Base-by-base conservation (phyloP, 2,329 filamentous ascomycete species). In the Gliomastix tumulicola region DNA sequence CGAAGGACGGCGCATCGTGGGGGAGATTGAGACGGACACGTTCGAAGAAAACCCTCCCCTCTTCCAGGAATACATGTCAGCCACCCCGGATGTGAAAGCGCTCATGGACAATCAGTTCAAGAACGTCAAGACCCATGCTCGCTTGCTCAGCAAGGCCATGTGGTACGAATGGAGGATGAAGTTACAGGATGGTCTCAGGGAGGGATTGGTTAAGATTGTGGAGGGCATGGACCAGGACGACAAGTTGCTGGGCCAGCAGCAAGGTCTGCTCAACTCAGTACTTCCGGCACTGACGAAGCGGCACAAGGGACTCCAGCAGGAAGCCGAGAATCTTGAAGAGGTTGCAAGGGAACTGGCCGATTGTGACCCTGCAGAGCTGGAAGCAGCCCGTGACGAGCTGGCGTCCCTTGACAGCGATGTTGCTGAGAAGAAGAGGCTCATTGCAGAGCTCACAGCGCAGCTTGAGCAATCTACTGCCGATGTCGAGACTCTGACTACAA, bases 91-190 rank as follows among this genome's bases (percentile, higher is more conserved):
- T 43, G 80, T 94, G 54, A 88, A 86, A 51, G 63, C 78, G 4
- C 71, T 94, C 36, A 94, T 98, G 82, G 90, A 98, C 63, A 92
- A 86, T 46, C 89, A 97, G 55, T 92, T 98, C 69, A 92, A 94
- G 59, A 96, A 97, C 52, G 84, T 95, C 59, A 97, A 96, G 66
- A 89, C 88, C 0, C 85, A 94, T 56, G 88, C 90, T 13, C 78
- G 92, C 19, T 71, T 96, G 12, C 69, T 89, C 35, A 96, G 90
- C 64, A 96, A 96, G 56, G 88, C 87, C 39, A 89, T 92, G 68
- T 98, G 92, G 92, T 98, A 98, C 56, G 84, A 90, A 52, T 98
- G 92, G 92, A 82, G 92, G 28, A 90, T 86, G 71, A 90, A 92
- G 50, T 73, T 97, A 18, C 80, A 88, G 38, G 63, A 82, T 44